Evolutionary conservation across 257 asterid genomes (phyloP), one percentile per base, ranked within the genome.

Genomic region (Orobanche coerulescens): DNA sequence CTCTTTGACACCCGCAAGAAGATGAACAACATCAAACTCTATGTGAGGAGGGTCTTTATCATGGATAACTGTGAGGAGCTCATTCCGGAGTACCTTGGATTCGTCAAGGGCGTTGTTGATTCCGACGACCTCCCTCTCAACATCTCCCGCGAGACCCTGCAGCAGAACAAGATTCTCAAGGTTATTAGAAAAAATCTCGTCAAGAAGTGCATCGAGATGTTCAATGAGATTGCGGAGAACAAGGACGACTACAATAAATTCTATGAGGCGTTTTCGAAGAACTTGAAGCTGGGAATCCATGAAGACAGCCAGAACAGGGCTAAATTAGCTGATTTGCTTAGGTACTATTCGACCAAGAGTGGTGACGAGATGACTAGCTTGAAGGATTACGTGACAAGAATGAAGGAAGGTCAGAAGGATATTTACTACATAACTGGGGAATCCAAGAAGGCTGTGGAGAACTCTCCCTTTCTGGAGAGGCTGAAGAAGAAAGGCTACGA

Each of bases 401-500:
- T 88, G 95, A 85, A 83, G 69, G 95, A 88, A 42, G 96, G 96
- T 12, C 96, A 88, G 68, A 88, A 85, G 46, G 88, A 85, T 5
- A 88, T 88, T 1, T 88, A 71, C 72, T 88, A 88, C 63, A 85
- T 88, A 0, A 85, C 95, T 0, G 95, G 96, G 0, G 96, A 88
- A 53, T 85, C 88, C 81, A 83, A 78, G 81, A 88, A 85, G 37
- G 94, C 88, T 0, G 93, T 88, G 0, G 96, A 85, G 66, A 88
- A 83, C 59, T 86, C 94, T 0, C 95, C 95, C 0, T 88, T 88
- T 82, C 48, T 86, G 22, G 96, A 88, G 58, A 68, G 86, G 9
- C 94, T 86, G 14, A 88, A 88, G 79, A 88, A 80, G 82, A 86
- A 82, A 37, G 95, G 96, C 0, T 86, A 83, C 10, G 96, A 88